Percentiles rank a stretch among this genome's conserved stretches.
Evolutionary conservation across 1,284 basidiomycete genomes (phyloP).

Genomic region (Xerocomus cyaneibrunnescens): DNA sequence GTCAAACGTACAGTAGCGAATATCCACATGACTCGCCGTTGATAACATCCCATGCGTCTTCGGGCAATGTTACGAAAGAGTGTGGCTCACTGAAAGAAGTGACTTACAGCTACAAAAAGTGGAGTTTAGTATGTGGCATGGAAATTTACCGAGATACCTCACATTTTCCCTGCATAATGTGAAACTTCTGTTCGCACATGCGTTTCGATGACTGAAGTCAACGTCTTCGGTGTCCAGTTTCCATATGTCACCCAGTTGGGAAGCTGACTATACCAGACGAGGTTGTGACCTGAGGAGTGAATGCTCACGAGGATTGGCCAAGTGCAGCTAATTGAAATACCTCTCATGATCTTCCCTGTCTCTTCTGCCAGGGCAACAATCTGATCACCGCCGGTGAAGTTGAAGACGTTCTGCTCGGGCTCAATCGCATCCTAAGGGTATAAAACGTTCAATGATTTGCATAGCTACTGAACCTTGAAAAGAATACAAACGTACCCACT

Average conservation of each 20-base stretch:
- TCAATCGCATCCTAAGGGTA: slow-evolving; percentile 21
- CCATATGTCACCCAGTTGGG: slow-evolving; percentile 19
- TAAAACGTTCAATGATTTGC: not conserved
- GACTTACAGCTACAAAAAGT: slow-evolving; percentile 16
- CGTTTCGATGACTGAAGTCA: slow-evolving; percentile 20
- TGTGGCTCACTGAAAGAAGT: not conserved
- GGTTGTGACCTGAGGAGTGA: slow-evolving; percentile 17
- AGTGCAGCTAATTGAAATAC: slow-evolving; percentile 4
- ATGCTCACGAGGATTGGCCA: not conserved
- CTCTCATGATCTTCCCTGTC: slow-evolving; percentile 22
- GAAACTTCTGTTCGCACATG: slow-evolving; percentile 19
- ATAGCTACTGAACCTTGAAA: not conserved
- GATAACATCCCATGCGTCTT: slow-evolving; percentile 27
- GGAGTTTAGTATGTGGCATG: not conserved
- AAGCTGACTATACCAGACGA: slow-evolving; percentile 16
- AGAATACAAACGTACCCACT: slow-evolving; percentile 16
- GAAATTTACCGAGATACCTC: not conserved
- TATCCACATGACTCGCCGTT: slow-evolving; percentile 13
- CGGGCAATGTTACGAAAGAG: not conserved
- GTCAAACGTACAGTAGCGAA: not conserved
- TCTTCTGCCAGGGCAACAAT: slow-evolving; percentile 28
- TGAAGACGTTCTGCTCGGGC: slow-evolving; percentile 26
- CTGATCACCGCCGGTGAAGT: slow-evolving; percentile 27
- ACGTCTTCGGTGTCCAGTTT: slow-evolving; percentile 13
- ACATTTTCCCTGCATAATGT: slow-evolving; percentile 17